Base-by-base conservation (phyloP, 2,329 filamentous ascomycete species). In the Aspergillus sp. region DNA sequence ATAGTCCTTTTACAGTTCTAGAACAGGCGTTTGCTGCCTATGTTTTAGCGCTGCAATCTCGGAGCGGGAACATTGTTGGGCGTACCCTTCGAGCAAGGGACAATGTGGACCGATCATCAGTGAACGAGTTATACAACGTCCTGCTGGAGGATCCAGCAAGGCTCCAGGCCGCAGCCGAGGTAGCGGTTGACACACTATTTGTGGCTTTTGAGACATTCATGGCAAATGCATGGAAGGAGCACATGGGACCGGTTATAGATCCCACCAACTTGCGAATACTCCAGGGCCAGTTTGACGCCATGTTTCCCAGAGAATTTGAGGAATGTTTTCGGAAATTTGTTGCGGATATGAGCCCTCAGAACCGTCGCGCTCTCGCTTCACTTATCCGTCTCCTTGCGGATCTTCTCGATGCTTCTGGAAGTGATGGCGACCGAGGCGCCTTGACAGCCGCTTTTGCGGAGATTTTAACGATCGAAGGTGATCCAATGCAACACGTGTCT, bases 161-260 rank as follows among this genome's bases (percentile, higher is more conserved):
- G 67, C 83, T 90, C 62, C 89, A 96, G 53, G 80, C 87, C 9
- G 86, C 90, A 2, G 83, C 86, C 0, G 91, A 96, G 58, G 82
- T 90, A 8, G 84, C 87, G 3, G 86, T 93, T 8, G 92, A 97
- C 68, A 87, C 93, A 19, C 83, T 98, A 5, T 96, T 97, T 69
- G 89, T 90, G 24, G 90, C 93, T 0, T 98, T 97, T 71, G 93
- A 97, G 72, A 97, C 96, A 61, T 98, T 97, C 66, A 79, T 97
- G 59, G 87, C 86, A 58, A 88, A 92, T 62, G 92, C 90, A 12
- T 98, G 93, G 93, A 87, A 84, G 58, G 90, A 93, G 63, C 88
- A 91, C 66, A 92, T 97, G 81, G 93, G 93, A 0, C 86, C 90
- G 3, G 85, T 98, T 55, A 86, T 98, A 72, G 86, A 90, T 1